Evolutionary conservation across 495 filamentous ascomycete species (phyloP), one percentile per base, ranked within the genome.

Genomic region (Tuber magnatum): DNA sequence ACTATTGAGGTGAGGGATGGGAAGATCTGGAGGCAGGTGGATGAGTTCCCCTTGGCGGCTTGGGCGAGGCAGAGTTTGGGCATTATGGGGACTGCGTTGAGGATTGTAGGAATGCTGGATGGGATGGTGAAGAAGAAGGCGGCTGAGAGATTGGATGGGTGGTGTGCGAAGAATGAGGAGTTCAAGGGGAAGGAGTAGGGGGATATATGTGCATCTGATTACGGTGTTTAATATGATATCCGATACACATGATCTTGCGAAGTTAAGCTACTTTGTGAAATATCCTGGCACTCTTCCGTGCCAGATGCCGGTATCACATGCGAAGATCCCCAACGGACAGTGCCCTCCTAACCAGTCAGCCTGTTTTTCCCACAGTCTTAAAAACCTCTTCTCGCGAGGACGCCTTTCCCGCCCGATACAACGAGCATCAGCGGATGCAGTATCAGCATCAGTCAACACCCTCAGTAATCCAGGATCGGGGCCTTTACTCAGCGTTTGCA

Each of bases 11-110:
- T 78, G 18, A 48, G 38, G 20, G 77, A 78, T 42, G 75, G 77
- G 39, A 78, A 72, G 48, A 16, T 79, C 3, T 28, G 44, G 42
- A 38, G 56, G 28, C 77, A 79, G 14, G 70, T 41, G 7, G 77
- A 79, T 32, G 71, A 69, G 39, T 79, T 79, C 41, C 56, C 71
- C 72, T 42, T 78, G 41, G 68, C 24, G 38, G 69, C 35, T 18
- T 78, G 77, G 77, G 77, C 48, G 42, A 71, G 68, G 39, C 77
- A 79, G 70, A 72, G 72, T 7, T 75, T 79, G 40, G 76, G 77
- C 2, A 56, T 71, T 18, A 8, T 78, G n/a, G 75, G 72, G 12
- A 68, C 28, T 18, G 69, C 68, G 28, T 69, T 74, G 69, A 14
- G n/a, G 39, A 39, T 44, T 44, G 10, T 74, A 10, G 77, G 77